Base-by-base conservation (phyloP, 2,329 filamentous ascomycete species). In the Calonectria naviculata region DNA sequence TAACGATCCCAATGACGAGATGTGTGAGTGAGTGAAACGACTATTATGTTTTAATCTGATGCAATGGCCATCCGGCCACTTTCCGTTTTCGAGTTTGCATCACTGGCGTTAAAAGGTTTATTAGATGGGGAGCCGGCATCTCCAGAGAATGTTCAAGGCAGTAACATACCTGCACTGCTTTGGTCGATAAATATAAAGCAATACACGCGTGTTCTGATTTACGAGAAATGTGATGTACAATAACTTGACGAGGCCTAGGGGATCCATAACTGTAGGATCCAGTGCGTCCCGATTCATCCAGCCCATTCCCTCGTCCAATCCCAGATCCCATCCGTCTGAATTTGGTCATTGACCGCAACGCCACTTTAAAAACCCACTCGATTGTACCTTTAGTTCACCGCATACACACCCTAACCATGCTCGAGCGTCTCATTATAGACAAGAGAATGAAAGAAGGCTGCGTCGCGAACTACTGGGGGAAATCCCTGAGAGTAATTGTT, bases 391-490 rank as follows among this genome's bases (percentile, higher is more conserved):
- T 42, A 5, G 17, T 19, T 44, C 49, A 67, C 65, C 64, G 56
- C 28, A 60, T 76, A 73, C 74, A 73, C 75, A n/a, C 75, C 63
- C 36, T 36, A 60, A 65, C 26, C 60, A 64, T 70, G 65, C 70
- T 64, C 49, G 68, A 71, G 60, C 61, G 64, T 65, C 41, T 44
- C 52, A 41, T 44, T 28, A 44, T 61, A 42, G 56, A 54, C 17
- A 49, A 67, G 42, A 66, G 36, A 47, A 29, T 49, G 26, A 58
- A 26, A 28, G 24, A 58, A 58, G 38, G 52, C 28, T 17, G 15
- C 24, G 15, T 44, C 17, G 36, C 38, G 36, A n/a, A 29, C 74
- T 75, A 82, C 68, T 83, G 80, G 26, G 78, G 79, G 52, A 83
- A 81, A 28, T 83, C 80, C 65, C 82, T 84, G 28, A 21, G 5